Base-by-base conservation (phyloP, 2,329 filamentous ascomycete genomes). In the Ascocoryne sarcoides region DNA sequence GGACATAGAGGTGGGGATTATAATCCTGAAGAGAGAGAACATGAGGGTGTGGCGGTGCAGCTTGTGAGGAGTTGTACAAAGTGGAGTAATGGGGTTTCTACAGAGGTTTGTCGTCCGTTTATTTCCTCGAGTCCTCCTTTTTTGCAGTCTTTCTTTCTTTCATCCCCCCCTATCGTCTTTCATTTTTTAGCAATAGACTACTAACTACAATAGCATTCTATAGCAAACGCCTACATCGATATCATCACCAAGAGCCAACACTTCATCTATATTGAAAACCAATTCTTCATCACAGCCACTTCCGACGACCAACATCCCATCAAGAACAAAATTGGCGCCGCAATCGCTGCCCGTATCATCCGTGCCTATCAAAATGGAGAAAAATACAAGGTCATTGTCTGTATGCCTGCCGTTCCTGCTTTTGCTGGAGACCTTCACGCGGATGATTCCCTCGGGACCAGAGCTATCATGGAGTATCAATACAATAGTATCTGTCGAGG, bases 271-370 rank as follows among this genome's bases (percentile, higher is more conserved):
- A 87, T 89, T 26, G 83, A 89, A 59, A 88, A 89, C 54, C 52
- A 86, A 69, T 92, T 92, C 66, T 92, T 92, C 68, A 92, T 92
- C 62, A 92, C 85, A 0, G 83, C 84, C 2, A 89, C 84, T 1
- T 70, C 68, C 35, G 71, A 83, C 39, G 65, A 77, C 42, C 84
- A 88, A 58, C 71, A 71, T 46, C 83, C 85, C 0, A 76, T 93
- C 33, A 72, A 71, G 54, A 92, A 93, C 63, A 78, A 80, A 59
- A 82, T 93, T 45, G 85, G 85, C 33, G 77, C 76, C 4, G 83
- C 83, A 19, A 83, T 93, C 37, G 85, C 87, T 5, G 79, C 87
- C 49, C 76, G 86, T 26, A 83, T 90, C 48, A 55, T 86, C 15
- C 77, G 80, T 23, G 86, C 86, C 14, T 73, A 81, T 48, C 64